Evolutionary conservation across 305 asterid species (phyloP), one percentile per base, ranked within the genome.

Genomic region (Ilex paraguariensis): DNA sequence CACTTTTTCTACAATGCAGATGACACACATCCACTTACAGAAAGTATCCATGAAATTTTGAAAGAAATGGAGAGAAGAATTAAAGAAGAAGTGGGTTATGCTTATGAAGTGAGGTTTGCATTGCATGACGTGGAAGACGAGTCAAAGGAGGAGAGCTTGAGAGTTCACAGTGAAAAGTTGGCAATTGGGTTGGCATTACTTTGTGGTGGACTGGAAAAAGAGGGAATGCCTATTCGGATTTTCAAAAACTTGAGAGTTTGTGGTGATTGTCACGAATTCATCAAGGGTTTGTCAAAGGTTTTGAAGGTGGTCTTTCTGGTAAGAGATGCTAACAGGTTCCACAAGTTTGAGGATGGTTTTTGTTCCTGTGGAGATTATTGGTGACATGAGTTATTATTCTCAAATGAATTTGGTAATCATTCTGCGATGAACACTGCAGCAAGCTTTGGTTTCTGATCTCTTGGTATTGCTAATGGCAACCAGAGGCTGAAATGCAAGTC

Each of bases 91-190:
- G 16, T 71, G 39, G 85, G 85, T 50, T 80, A 74, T 73, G 66
- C 72, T 13, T 63, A 75, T 63, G 76, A 69, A 59, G 67, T 56
- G 54, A 77, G 76, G 66, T 77, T 69, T 57, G 69, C 82, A 15
- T 62, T 80, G 75, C 85, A 80, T 36, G 85, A 80, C 66, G 77
- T 80, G 14, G 85, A 80, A 57, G 85, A 80, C 50, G 85, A 80
- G 58, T 67, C 85, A 3, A 71, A 64, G 70, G 75, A 54, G 66
- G 85, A 80, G 61, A 71, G 80, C 65, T 60, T 80, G 73, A 72
- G 80, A 60, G 77, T 77, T 74, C 85, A 80, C 54, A 77, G 85
- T 13, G 85, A 80, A 72, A 80, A 80, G 57, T 60, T 80, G 71
- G 85, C 85, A 53, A 71, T 80, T 54, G 82, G 85, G 45, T 61